These are phyloP conservation scores for Sistotremastrum niveocremeum DNA, from an alignment of 768 basidiomycete genomes.

Conservation along the genomic window DNA sequence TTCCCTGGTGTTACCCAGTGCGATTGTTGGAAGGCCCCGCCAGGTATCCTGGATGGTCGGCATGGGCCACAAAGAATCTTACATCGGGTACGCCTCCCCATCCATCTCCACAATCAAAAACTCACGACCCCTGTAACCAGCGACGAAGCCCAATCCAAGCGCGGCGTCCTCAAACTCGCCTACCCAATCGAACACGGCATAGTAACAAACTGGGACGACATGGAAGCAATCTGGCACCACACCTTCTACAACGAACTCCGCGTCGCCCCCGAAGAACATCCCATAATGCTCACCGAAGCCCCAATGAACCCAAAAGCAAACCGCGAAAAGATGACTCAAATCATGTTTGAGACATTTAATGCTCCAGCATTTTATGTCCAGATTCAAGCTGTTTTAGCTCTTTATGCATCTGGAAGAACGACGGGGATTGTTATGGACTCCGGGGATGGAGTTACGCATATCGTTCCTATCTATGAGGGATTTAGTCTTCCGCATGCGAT, in stretches of 20 bases:
- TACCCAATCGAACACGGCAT: constrained; percentile 92
- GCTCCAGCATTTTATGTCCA: constrained; percentile 63
- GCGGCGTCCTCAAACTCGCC: constrained; percentile 86
- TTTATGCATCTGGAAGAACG: constrained; percentile 91
- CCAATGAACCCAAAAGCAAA: constrained; percentile 65
- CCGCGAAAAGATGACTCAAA: constrained; percentile 65
- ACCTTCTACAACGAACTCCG: constrained; percentile 83
- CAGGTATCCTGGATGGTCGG: constrained; percentile 96
- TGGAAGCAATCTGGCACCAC: constrained; percentile 99
- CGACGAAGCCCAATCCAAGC: constrained; percentile 88
- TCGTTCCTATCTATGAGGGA: constrained; percentile 93
- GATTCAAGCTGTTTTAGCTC: constrained; percentile 60
- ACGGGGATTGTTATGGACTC: constrained; percentile 94
- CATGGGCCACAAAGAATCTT: constrained; percentile 94
- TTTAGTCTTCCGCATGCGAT: constrained; percentile 90
- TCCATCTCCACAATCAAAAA: constrained; percentile 2
- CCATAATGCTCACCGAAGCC: constrained; percentile 57
- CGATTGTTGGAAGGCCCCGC: constrained; percentile 89
- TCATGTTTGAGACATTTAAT: constrained; percentile 73
- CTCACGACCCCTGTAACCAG: constrained; percentile 22
- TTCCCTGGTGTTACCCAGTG: constrained; percentile 27
- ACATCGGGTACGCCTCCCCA: constrained; percentile 61
- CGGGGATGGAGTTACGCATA: constrained; percentile 93
- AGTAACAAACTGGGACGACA: constrained; percentile 98
- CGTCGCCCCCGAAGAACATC: constrained; percentile 67